Base-by-base conservation (phyloP, 495 filamentous ascomycete genomes). In the Hypoxylon rickii region DNA sequence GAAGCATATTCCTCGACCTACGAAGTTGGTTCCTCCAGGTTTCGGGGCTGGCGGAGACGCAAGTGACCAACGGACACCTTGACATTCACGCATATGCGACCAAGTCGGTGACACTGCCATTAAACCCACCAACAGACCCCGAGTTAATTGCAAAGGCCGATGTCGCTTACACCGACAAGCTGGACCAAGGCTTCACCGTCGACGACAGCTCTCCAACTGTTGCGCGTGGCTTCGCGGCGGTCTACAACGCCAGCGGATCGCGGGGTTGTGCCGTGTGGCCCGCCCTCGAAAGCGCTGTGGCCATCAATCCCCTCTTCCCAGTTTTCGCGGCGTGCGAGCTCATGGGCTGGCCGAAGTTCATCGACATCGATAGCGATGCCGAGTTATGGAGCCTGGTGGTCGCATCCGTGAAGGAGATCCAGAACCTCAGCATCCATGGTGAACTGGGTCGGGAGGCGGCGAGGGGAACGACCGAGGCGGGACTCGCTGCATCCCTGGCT, bases 81-180 rank as follows among this genome's bases (percentile, higher is more conserved):
- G 56, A 48, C 13, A 53, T 60, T 32, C 56, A 60, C 21, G 39
- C 37, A 37, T 60, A 60, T 31, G 31, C 49, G 10, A 21, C 56
- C 6, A 53, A 48, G 50, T 38, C 15, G 1, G 10, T 60, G 20
- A 49, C 31, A 8, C 38, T 60, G 8, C 55, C 55, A 17, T 1
- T 33, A 10, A 8, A 47, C 8, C 11, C 56, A 3, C 43, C 49
- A 1, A 4, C 11, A 4, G 34, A 53, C 16, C 31, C 44, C 4
- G 53, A 44, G 29, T 3, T 49, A 5, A 32, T 56, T n/a, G 44
- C 44, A 12, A 49, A 56, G 26, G 38, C 44, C n/a, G 53, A 56
- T 8, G 48, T 56, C 53, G 53, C 53, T 8, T 56, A 49, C 32
- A 38, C 31, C 16, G 53, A 56, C 21, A 37, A 44, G 32, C 7